Percentiles rank a stretch among this genome's conserved stretches.
These are phyloP conservation scores for Coemansia sp. DNA, from an alignment of 192 early-diverging fungal species.

Conservation along the genomic window DNA sequence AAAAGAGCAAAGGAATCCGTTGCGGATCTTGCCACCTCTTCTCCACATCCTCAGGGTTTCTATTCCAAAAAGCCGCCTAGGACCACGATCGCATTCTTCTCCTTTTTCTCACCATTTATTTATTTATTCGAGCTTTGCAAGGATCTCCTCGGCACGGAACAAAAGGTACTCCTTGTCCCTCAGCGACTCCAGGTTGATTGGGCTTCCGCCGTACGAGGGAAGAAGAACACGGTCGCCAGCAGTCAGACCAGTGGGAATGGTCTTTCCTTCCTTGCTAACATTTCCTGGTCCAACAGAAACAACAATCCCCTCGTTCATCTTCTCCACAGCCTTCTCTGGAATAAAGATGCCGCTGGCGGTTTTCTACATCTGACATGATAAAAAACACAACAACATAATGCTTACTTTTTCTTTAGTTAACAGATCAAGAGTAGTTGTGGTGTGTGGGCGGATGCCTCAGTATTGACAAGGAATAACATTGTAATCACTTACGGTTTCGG, in stretches of 20 bases:
- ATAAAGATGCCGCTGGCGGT: constrained; percentile 96
- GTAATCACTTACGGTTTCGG: constrained; percentile 56
- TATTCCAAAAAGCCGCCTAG: too few relatives aligned
- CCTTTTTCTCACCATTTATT: not conserved
- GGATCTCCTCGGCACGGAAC: constrained; percentile 91
- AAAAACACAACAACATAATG: not conserved
- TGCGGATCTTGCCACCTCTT: not conserved
- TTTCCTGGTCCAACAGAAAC: constrained; percentile 92
- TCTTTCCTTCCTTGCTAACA: constrained; percentile 81
- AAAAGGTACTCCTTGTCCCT: constrained; percentile 85
- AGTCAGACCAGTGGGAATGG: constrained; percentile 76
- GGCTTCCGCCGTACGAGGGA: constrained; percentile 91
- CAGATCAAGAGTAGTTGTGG: too few relatives aligned
- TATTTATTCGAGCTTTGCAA: constrained; percentile 80
- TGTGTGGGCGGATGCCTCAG: too few relatives aligned
- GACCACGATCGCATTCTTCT: not conserved
- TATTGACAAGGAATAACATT: too few relatives aligned
- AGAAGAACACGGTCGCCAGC: constrained; percentile 95
- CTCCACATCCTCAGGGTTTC: too few relatives aligned
- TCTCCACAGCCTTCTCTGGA: constrained; percentile 98
- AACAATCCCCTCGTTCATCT: constrained; percentile 94
- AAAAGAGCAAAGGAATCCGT: too few relatives aligned
- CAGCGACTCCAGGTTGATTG: constrained; percentile 80
- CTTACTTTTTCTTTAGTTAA: not conserved
- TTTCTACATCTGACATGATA: constrained; percentile 60